Percentiles rank a stretch among this genome's conserved stretches.
Evolutionary conservation across 164 flowering plant genomes (phyloP).

Genomic region (Aristolochia contorta): DNA sequence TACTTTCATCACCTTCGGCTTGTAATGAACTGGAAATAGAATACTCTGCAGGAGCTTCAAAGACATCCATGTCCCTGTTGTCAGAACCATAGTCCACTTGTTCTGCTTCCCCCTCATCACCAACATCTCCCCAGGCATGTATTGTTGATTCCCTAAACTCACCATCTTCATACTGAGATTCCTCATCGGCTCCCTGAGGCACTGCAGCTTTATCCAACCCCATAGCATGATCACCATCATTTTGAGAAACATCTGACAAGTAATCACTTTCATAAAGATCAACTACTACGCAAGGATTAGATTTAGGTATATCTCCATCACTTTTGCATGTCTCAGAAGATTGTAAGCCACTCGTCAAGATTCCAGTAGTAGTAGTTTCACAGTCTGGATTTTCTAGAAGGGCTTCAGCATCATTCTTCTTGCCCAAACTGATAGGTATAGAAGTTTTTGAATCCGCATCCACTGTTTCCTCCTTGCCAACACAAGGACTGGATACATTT

Average conservation of each 20-base stretch:
- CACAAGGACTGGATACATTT: too few relatives aligned
- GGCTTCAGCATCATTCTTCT: too few relatives aligned
- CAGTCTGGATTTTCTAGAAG: too few relatives aligned
- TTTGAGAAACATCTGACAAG: slow-evolving; percentile 22
- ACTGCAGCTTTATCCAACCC: slow-evolving; percentile 12
- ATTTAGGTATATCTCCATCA: slow-evolving; percentile 6
- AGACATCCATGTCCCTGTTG: slow-evolving; percentile 21
- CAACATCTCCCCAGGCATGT: slow-evolving; percentile 35
- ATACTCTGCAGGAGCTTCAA: slow-evolving; percentile 20
- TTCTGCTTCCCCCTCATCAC: slow-evolving; percentile 42
- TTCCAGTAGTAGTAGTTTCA: too few relatives aligned
- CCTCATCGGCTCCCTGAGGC: slow-evolving; percentile 38
- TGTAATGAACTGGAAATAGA: slow-evolving; percentile 13
- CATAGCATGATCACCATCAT: slow-evolving; percentile 13
- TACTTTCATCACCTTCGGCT: slow-evolving; percentile 15
- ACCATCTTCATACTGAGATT: slow-evolving; percentile 71
- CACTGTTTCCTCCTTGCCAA: too few relatives aligned
- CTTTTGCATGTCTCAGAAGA: too few relatives aligned
- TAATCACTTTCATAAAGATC: slow-evolving; percentile 16
- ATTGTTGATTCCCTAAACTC: slow-evolving; percentile 46
- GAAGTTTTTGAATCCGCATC: too few relatives aligned
- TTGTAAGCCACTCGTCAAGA: too few relatives aligned
- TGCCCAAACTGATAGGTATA: too few relatives aligned
- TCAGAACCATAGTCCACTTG: slow-evolving; percentile 55
- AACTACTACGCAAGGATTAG: slow-evolving; percentile 7